These are phyloP conservation scores for Grigorovia jiainica DNA, from an alignment of 805 yeast genomes.

Conservation along the genomic window DNA sequence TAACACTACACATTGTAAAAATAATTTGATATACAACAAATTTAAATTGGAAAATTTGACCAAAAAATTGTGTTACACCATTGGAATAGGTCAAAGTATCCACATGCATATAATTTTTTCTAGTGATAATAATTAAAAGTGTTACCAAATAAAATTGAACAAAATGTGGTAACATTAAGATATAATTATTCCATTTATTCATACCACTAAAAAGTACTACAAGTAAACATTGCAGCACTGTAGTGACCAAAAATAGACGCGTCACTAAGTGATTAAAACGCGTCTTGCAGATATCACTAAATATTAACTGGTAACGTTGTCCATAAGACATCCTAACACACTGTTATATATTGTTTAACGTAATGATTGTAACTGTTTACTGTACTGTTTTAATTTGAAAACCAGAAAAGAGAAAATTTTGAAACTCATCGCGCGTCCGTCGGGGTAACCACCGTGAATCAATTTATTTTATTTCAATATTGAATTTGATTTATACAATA, in stretches of 20 bases:
- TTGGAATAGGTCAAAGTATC: constrained; percentile 24
- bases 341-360: too few relatives aligned
- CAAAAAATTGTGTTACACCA: constrained; percentile 13
- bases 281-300: constrained; percentile 33
- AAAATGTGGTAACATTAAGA: constrained; percentile 23
- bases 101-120: constrained; percentile 35
- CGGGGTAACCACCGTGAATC: too few relatives aligned
- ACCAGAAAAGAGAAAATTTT: too few relatives aligned
- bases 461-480: too few relatives aligned
- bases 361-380: too few relatives aligned
- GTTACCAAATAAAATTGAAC: constrained; percentile 23
- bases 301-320: constrained; percentile 25
- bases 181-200: constrained; percentile 8
- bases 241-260: constrained; percentile 26
- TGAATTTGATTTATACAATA: too few relatives aligned
- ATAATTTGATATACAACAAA: constrained; percentile 17
- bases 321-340: constrained; percentile 23
- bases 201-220: constrained; percentile 17
- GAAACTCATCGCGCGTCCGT: too few relatives aligned
- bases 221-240: constrained; percentile 22
- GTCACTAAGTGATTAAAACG: constrained; percentile 33
- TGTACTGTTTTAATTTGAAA: too few relatives aligned
- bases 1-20: constrained; percentile 15
- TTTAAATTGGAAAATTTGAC: constrained; percentile 28
- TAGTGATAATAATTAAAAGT: constrained; percentile 29